phyloP scores from a whole-genome alignment of 768 basidiomycete species.

The Hortiboletus flavorubellus region DNA sequence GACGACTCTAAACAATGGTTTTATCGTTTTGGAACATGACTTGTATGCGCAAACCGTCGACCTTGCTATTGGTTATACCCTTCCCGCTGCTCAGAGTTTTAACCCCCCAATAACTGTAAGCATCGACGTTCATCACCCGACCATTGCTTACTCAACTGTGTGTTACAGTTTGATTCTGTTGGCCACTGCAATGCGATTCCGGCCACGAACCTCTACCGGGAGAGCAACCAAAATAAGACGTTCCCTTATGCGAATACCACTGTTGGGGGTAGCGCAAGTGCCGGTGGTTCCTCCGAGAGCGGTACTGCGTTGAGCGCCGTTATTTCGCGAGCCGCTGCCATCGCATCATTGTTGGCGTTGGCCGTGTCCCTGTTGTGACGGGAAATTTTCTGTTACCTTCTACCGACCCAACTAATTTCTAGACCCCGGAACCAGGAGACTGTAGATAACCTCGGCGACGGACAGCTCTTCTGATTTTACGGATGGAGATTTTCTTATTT shows the following conservation, averaged over 20 bases:
- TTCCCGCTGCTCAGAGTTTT: constrained; percentile 69
- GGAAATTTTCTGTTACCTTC: constrained; percentile 6
- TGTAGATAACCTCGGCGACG: constrained; percentile 20
- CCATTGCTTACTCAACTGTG: not conserved
- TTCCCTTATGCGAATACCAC: constrained; percentile 54
- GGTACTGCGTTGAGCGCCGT: constrained; percentile 11
- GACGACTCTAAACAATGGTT: constrained; percentile 58
- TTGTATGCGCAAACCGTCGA: constrained; percentile 83
- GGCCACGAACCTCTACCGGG: constrained; percentile 71
- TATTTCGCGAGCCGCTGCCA: constrained; percentile 11
- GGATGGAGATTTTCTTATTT: constrained; percentile 6
- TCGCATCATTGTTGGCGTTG: constrained; percentile 14
- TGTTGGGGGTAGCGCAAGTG: constrained; percentile 2
- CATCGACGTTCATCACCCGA: not conserved
- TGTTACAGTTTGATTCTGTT: constrained; percentile 62
- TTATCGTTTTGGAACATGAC: constrained; percentile 90
- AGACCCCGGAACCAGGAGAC: constrained; percentile 5
- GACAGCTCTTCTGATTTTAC: constrained; percentile 12
- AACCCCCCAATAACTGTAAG: constrained; percentile 63
- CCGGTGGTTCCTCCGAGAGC: not conserved
- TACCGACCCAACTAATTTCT: constrained; percentile 21
- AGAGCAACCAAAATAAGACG: constrained; percentile 69
- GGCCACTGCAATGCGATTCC: constrained; percentile 70
- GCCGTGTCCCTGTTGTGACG: constrained; percentile 16
- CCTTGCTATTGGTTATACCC: constrained; percentile 83